Evolutionary conservation across 495 filamentous ascomycete species (phyloP).

Genomic region (Entonaema liquescens): DNA sequence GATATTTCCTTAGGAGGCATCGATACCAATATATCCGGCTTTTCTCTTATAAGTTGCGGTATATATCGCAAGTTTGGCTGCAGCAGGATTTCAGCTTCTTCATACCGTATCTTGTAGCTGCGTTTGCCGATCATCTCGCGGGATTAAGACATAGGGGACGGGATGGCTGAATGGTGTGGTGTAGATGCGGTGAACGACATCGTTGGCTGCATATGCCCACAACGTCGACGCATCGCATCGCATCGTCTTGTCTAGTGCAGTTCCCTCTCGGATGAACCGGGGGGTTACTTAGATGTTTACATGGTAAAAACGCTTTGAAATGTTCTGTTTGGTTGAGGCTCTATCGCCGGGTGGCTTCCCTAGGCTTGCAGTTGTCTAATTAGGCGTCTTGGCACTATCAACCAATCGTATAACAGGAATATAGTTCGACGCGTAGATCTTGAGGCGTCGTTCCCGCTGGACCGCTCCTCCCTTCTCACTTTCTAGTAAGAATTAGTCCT

Average conservation of each 20-base stretch:
- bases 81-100: conserved; percentile 13
- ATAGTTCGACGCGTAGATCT: conserved; percentile 16
- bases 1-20: not conserved
- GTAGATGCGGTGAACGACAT: not conserved
- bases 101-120: conserved; percentile 22
- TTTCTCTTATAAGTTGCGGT: no score
- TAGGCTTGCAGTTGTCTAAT: conserved; percentile 24
- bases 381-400: conserved; percentile 6
- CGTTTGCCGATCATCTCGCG: conserved; percentile 20
- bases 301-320: not conserved
- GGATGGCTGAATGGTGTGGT: not conserved
- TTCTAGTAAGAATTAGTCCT: conserved; percentile 8
- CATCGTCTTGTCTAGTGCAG: no score
- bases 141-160: not conserved
- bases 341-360: conserved; percentile 13
- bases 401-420: conserved; percentile 14
- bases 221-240: no score
- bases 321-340: conserved; percentile 27
- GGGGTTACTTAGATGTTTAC: not conserved
- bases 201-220: not conserved
- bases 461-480: conserved; percentile 3
- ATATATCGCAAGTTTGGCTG: not conserved
- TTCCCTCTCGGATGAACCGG: conserved; percentile 4
- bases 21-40: no score
- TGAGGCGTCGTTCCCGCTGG: conserved; percentile 14